Conservation (phyloP, 2,329 filamentous ascomycete species). For the Pestalotiopsis sp. region DNA sequence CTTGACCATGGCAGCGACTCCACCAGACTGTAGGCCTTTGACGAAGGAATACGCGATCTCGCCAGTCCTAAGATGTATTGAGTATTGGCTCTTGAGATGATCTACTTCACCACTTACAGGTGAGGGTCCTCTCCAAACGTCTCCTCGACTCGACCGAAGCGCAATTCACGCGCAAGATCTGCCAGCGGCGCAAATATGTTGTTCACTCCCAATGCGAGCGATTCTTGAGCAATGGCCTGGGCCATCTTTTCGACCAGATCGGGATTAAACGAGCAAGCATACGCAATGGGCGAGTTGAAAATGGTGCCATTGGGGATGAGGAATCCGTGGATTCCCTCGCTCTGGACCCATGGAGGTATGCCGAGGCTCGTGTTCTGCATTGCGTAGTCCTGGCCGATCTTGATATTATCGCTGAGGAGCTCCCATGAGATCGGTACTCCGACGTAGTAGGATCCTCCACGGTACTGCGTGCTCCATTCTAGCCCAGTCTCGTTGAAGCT, state of each 20-base stretch:
- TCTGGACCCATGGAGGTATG: conserved; percentile 75
- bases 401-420: conserved; percentile 64
- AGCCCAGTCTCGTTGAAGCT: conserved; percentile 70
- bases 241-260: conserved; percentile 69
- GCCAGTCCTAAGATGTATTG: conserved; percentile 45
- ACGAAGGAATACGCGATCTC: conserved; percentile 65
- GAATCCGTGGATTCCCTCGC: conserved; percentile 75
- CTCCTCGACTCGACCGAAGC: conserved; percentile 76
- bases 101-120: conserved; percentile 40
- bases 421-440: conserved; percentile 68
- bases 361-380: conserved; percentile 67
- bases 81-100: not conserved
- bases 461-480: conserved; percentile 65
- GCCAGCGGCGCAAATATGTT: conserved; percentile 74
- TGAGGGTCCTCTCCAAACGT: conserved; percentile 72
- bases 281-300: conserved; percentile 76
- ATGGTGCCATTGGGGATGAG: conserved; percentile 74
- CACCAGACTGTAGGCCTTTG: conserved; percentile 62
- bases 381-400: conserved; percentile 70
- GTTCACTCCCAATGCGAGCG: conserved; percentile 69
- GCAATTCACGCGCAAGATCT: conserved; percentile 71
- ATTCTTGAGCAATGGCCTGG: conserved; percentile 65
- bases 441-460: conserved; percentile 73
- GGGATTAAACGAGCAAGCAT: conserved; percentile 73
- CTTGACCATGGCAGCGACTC: conserved; percentile 74